Evolutionary conservation across 2,329 filamentous ascomycete species (phyloP), one percentile per base, ranked within the genome.

Genomic region (Fusarium luffae): DNA sequence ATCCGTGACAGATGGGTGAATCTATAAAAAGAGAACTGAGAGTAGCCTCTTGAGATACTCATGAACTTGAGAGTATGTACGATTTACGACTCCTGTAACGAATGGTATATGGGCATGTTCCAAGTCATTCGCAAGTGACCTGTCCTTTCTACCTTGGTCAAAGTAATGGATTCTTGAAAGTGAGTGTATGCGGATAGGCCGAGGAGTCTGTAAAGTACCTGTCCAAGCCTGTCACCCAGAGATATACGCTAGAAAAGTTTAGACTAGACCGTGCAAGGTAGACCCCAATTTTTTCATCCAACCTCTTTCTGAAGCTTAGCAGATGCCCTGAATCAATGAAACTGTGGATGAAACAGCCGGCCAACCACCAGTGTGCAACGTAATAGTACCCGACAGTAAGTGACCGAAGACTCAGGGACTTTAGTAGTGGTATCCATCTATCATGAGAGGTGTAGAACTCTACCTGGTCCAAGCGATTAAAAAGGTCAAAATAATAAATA

Each of bases 221-320:
- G 34, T 7, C 18, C 18, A 37, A 37, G 34, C 34, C 34, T 37
- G 55, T 65, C 59, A 61, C 58, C 52, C 27, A 48, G 28, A 34
- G 68, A 69, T 70, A 52, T 55, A 30, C 68, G 54, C 47, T 69
- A 70, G n/a, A 63, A 46, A 62, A 28, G 30, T 28, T n/a, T 10
- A 19, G 52, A 44, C 59, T 65, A 70, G 47, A 28, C 59, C 59
- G 34, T 42, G 67, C 49, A 25, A 52, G 68, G 68, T 60, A 71
- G 68, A 70, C 67, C 57, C 47, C 40, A 59, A 42, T 30, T 28
- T 49, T 49, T 50, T 54, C 44, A 16, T 18, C 44, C 27, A 46
- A 27, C 52, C 54, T 48, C 13, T 37, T 37, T 34, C 51, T 16
- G n/a, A 48, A 55, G 41, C 23, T 27, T 63, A 44, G 23, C 44